These are phyloP conservation scores for Pelargonium exstipulatum DNA, from an alignment of 441 rosid genomes.

Conservation along the genomic window DNA sequence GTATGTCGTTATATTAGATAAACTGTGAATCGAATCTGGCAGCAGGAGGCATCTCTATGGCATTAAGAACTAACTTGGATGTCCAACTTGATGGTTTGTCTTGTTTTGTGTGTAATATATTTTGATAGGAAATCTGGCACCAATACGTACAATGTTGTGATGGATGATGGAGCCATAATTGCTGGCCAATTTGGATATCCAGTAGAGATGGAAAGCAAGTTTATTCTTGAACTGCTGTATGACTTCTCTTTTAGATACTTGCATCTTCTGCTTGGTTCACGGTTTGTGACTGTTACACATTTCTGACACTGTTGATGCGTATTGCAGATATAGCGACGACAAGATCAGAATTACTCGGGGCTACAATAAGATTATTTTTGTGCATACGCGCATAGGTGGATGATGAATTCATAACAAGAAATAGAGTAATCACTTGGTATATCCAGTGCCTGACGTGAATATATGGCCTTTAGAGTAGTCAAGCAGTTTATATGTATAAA, in stretches of 20 bases:
- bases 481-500: too few species aligned
- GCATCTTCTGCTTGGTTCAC: background rate
- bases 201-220: constrained; percentile 52
- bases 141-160: constrained; percentile 41
- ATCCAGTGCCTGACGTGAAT: too few species aligned
- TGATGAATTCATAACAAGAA: background rate
- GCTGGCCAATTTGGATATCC: constrained; percentile 72
- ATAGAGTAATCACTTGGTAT: too few species aligned
- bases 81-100: background rate
- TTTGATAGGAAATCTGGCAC: constrained; percentile 44
- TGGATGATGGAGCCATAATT: constrained; percentile 84
- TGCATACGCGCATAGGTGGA: constrained; percentile 44
- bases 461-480: too few species aligned
- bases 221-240: constrained; percentile 60
- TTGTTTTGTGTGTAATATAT: background rate
- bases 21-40: too few species aligned
- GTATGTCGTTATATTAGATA: too few species aligned
- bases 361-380: constrained; percentile 55
- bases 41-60: too few species aligned
- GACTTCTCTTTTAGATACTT: constrained; percentile 18
- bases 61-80: too few species aligned
- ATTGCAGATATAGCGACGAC: constrained; percentile 60
- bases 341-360: constrained; percentile 74
- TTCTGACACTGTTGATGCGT: background rate
- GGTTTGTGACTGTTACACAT: background rate